phyloP scores from a whole-genome alignment of 306 rosid species.

The Cicer chorassanicum region DNA sequence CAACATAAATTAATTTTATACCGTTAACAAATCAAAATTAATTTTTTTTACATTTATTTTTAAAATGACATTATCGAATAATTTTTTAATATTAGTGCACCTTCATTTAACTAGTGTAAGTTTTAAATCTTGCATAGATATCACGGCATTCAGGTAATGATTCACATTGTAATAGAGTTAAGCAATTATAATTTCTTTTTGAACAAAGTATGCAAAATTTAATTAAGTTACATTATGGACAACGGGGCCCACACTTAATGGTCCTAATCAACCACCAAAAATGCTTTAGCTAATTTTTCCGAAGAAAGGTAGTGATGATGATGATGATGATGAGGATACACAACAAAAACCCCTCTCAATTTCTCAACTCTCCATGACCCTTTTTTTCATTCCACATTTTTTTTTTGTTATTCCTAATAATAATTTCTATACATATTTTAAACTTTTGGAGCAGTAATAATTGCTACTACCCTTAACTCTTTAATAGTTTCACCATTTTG shows the following conservation, averaged over 20 bases:
- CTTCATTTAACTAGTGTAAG: too few species aligned
- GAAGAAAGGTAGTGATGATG: constrained; percentile 38
- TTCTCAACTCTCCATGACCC: constrained; percentile 38
- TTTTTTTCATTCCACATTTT: constrained; percentile 43
- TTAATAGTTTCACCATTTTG: constrained; percentile 48
- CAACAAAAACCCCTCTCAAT: constrained; percentile 42
- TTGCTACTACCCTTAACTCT: constrained; percentile 31
- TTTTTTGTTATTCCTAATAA: constrained; percentile 34
- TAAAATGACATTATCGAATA: too few species aligned
- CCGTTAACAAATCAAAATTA: too few species aligned
- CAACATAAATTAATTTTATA: too few species aligned
- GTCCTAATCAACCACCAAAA: constrained; percentile 43
- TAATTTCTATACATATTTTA: constrained; percentile 15
- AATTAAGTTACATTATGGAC: constrained; percentile 48
- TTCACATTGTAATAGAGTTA: neutral
- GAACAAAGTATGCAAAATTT: constrained; percentile 45
- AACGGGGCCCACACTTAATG: constrained; percentile 38
- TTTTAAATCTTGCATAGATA: too few species aligned
- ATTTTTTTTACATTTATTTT: too few species aligned
- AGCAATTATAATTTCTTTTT: constrained; percentile 31
- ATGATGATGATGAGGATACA: constrained; percentile 38
- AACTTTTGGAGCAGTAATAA: constrained; percentile 48
- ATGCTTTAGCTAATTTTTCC: constrained; percentile 28
- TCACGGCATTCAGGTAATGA: too few species aligned
- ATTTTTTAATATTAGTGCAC: too few species aligned